Evolutionary conservation across 768 basidiomycete genomes (phyloP), one percentile per base, ranked within the genome.

Genomic region (Tephrocybe sp.): DNA sequence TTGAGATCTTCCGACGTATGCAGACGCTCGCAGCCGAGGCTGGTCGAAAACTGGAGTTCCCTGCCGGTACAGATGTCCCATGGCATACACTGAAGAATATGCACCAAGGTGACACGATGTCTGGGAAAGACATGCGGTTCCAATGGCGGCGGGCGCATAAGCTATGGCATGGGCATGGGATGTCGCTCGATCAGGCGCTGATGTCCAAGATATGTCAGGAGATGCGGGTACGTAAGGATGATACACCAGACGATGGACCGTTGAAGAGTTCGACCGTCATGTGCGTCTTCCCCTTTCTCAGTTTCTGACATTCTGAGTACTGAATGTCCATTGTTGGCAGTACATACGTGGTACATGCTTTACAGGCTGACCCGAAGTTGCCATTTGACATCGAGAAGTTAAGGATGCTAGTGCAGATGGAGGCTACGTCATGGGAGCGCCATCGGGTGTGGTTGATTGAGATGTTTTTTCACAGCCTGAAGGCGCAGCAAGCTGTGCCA

Each of bases 121-220:
- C 8, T 4, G 32, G 36, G 12, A 16, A 20, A 5, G 32, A 44
- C 40, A 62, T 62, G 56, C 57, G 61, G 5, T 42, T 58, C 13
- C 67, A 70, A 39, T 60, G 63, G 42, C 58, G 68, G 19, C 68
- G 69, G 17, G 68, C 69, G n/a, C 69, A 71, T 46, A 60, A 62
- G 20, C 54, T 61, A 48, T 72, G 70, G 70, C 57, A 66, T 45
- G 59, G 62, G 13, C 55, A 53, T 12, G 54, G 57, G 9, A 59
- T 69, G 50, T 20, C 47, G 17, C 20, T 72, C n/a, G 61, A 69
- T 10, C 26, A 26, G 26, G 7, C 26, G 7, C 7, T 7, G 26
- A 26, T 26, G 26, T 26, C 26, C 26, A 56, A 55, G 41, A 69
- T 72, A 64, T 65, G 68, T 46, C 44, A 40, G 2, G 61, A 60